Base-by-base conservation (phyloP, 345 rosid species). In the Mercurialis annua region DNA sequence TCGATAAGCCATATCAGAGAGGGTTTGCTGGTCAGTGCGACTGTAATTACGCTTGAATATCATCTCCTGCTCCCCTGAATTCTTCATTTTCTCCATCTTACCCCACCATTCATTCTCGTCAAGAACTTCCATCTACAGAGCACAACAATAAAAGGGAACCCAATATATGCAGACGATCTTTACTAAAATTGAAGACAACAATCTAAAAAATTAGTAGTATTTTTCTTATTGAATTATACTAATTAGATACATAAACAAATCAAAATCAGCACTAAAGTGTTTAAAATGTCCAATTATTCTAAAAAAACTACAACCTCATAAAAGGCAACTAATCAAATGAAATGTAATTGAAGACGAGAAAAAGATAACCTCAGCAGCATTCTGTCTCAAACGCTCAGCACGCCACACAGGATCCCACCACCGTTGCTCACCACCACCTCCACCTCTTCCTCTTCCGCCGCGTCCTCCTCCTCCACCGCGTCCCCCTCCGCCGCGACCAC, bases 371-470 rank as follows among this genome's bases (percentile, higher is more conserved):
- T 93, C 90, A 40, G 73, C 90, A 0, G 85, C 88, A 73, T 87
- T 69, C 73, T 89, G 88, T 46, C 88, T 84, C 79, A 93, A 75
- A 17, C 95, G 95, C 84, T 90, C 96, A 6, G 96, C 98, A 59
- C 97, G 87, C 98, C 98, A 93, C 6, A 81, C 98, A 0, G 98
- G 97, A 76, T 93, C 98, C 98, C 98, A 93, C 97, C 96, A 93
- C 20, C 98, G 86, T 81, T 93, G 97, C 74, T 93, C 96, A 0
- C 96, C 96, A n/a, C 96, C 80, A 1, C 95, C 85, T 0, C 95
- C 87, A 0, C 80, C 79, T 2, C 83, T 61, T 5, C 89, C 71
- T 15, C 80, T 58, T 0, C 83, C 61, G 0, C 81, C 64, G 1
- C 86, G 73, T 0, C 77, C 29, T 9, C 71, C 40, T 3, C 73